Evolutionary conservation across 331 rosid species (phyloP), one percentile per base, ranked within the genome.

Genomic region (Acacia pycnantha): DNA sequence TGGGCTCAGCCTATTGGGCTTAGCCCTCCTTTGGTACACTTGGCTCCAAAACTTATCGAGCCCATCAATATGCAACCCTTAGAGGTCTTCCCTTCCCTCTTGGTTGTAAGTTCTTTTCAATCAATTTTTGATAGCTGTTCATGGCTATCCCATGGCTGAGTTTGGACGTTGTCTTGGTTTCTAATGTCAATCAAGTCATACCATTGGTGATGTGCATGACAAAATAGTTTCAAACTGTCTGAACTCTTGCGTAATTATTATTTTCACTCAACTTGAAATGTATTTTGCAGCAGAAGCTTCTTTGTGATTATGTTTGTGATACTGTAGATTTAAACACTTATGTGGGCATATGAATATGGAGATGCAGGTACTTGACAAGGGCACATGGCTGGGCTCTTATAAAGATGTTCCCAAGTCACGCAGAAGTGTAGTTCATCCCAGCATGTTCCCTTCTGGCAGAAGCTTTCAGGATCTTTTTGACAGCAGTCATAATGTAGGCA

Each of bases 371-470:
- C 88, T 71, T 51, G 98, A 95, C 85, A 93, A 87, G 85, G 95
- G 94, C 77, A 84, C 47, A 46, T 95, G 91, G 89, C 83, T 88
- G 68, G 85, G 70, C 62, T 91, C 97, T 66, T 85, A 83, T 84
- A 88, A 95, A 87, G 86, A 89, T 70, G 92, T 90, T 79, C 79
- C 87, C 58, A 88, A 90, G 85, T 79, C 24, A 71, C 91, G 88
- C 61, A 91, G 68, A 84, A 88, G 54, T 85, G 80, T 79, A 74
- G 79, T 92, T 78, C 82, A 82, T 78, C 91, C 97, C 46, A 86
- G 98, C 88, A 87, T 95, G 97, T 95, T 93, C 86, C 93, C 97
- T 59, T 89, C 90, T 82, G 96, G 97, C 11, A 87, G 92, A 86
- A 81, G 82, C 79, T 79, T 76, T 78, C 73, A 59, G 33, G 90